These are phyloP conservation scores for Eudorina sp. DNA, from an alignment of 139 green algal species.

Conservation along the genomic window DNA sequence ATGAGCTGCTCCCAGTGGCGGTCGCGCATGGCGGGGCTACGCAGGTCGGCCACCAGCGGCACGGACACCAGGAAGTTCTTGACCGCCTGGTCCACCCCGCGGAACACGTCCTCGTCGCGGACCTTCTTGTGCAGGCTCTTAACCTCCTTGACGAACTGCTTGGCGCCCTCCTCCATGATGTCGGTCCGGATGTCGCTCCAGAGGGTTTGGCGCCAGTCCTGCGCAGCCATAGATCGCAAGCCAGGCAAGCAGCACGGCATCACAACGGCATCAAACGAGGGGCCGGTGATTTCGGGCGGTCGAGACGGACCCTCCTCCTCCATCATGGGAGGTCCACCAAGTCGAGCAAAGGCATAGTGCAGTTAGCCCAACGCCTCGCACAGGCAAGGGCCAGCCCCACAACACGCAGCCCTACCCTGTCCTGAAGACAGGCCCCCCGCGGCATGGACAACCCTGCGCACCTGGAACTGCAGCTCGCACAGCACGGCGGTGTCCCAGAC, in stretches of 20 bases:
- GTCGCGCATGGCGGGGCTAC: conserved; percentile 81
- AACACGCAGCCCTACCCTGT: too few relatives aligned
- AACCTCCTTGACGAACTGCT: conserved; percentile 89
- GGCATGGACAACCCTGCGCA: too few relatives aligned
- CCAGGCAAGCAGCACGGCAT: too few relatives aligned
- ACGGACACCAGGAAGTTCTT: conserved; percentile 89
- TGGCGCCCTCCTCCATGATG: conserved; percentile 89
- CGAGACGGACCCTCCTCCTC: too few relatives aligned
- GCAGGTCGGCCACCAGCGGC: conserved; percentile 85
- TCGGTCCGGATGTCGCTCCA: conserved; percentile 87
- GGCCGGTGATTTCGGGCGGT: too few relatives aligned
- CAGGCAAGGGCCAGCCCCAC: too few relatives aligned
- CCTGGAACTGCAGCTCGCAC: conserved; percentile 80
- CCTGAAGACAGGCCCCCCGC: too few relatives aligned
- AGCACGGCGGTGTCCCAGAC: conserved; percentile 84
- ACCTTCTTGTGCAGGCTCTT: conserved; percentile 75
- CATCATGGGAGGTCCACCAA: too few relatives aligned
- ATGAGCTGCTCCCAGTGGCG: conserved; percentile 88
- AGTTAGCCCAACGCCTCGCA: too few relatives aligned
- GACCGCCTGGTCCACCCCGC: conserved; percentile 75
- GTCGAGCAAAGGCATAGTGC: too few relatives aligned
- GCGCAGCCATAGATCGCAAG: too few relatives aligned
- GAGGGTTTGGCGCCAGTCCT: conserved; percentile 79
- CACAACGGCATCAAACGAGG: too few relatives aligned
- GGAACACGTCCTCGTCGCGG: conserved; percentile 82